phyloP scores from a whole-genome alignment of 441 rosid species.

The Brassica balearica region DNA sequence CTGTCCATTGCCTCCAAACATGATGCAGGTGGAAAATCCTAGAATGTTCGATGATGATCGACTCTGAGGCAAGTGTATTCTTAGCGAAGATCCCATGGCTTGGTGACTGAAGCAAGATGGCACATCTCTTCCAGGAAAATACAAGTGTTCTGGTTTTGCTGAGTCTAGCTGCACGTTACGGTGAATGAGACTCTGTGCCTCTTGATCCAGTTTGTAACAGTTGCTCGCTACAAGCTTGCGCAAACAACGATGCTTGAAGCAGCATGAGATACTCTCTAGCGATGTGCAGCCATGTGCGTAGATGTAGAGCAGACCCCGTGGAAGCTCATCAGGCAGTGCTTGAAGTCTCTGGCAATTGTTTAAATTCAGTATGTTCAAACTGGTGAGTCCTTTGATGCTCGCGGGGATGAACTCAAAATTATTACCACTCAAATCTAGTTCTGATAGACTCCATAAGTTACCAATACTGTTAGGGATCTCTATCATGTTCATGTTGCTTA shows the following conservation, averaged over 20 bases:
- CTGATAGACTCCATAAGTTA: conserved; percentile 43
- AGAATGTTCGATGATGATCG: conserved; percentile 13
- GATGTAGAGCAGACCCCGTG: conserved; percentile 32
- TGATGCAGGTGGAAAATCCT: conserved; percentile 40
- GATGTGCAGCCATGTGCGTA: conserved; percentile 49
- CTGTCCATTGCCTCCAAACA: conserved; percentile 33
- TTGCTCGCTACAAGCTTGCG: conserved; percentile 41
- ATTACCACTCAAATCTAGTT: conserved; percentile 49
- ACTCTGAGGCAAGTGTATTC: conserved; percentile 37
- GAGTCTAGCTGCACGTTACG: conserved; percentile 33
- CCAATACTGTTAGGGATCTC: conserved; percentile 53
- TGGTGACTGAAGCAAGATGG: conserved; percentile 36
- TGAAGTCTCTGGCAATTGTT: conserved; percentile 47
- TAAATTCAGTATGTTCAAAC: conserved; percentile 42
- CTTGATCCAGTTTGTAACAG: conserved; percentile 41
- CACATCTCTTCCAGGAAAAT: conserved; percentile 40
- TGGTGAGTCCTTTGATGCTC: conserved; percentile 44
- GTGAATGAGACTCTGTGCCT: conserved; percentile 28
- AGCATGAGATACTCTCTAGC: conserved; percentile 41
- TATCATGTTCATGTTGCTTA: conserved; percentile 53
- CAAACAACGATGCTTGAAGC: conserved; percentile 30
- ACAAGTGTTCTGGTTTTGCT: conserved; percentile 31
- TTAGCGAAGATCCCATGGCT: conserved; percentile 28
- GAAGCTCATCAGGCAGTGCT: conserved; percentile 57
- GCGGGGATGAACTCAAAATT: conserved; percentile 48